Conservation (phyloP, 331 rosid species). For the Quercus tomentella region DNA sequence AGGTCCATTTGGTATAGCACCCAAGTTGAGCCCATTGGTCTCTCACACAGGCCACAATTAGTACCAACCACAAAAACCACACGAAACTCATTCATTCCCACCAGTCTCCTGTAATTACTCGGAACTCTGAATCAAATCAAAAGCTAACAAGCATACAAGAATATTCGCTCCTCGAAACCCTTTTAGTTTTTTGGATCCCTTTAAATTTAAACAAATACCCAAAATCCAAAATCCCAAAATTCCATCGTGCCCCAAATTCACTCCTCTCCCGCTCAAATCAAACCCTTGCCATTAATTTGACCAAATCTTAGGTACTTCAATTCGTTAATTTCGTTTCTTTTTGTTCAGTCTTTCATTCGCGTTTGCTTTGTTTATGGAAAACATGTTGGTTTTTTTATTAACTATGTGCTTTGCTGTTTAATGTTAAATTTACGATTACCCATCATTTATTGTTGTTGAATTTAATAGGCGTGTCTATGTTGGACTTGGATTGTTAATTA, state of each 20-base stretch:
- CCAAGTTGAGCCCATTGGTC: too few species aligned
- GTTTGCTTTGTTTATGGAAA: neutral
- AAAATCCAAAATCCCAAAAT: neutral
- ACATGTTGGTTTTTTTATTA: too few species aligned
- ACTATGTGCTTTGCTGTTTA: neutral
- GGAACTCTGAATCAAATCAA: neutral
- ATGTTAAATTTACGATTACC: too few species aligned
- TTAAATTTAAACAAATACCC: neutral
- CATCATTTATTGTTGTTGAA: too few species aligned
- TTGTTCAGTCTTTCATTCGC: neutral
- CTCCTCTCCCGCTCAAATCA: neutral
- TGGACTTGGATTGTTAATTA: too few species aligned
- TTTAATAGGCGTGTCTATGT: too few species aligned
- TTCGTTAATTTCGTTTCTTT: neutral
- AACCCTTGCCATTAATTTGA: neutral
- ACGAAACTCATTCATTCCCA: too few species aligned
- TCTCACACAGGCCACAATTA: too few species aligned
- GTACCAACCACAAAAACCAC: too few species aligned
- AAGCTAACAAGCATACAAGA: conserved; percentile 32
- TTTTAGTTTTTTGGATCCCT: neutral
- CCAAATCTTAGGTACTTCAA: neutral
- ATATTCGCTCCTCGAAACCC: conserved; percentile 21
- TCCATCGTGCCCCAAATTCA: neutral
- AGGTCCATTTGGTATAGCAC: too few species aligned
- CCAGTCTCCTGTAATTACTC: too few species aligned